Evolutionary conservation across 495 filamentous ascomycete species (phyloP), one percentile per base, ranked within the genome.

Genomic region (Cercophora newfieldiana): DNA sequence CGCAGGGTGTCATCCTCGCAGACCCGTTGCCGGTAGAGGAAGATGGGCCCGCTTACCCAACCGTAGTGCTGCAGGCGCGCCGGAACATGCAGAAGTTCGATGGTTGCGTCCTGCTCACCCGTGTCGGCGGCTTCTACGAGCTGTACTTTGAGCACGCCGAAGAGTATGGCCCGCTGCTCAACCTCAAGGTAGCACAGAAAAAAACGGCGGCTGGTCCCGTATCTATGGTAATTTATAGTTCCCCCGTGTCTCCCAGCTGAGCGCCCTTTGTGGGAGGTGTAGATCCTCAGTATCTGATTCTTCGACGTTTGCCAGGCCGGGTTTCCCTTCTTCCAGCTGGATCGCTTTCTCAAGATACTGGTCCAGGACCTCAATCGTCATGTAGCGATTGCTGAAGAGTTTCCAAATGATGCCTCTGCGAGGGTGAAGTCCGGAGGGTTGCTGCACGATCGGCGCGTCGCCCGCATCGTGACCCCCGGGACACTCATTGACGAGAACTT

Each of bases 401-500:
- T 96, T 68, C 85, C 88, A 0, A 89, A 90, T 66, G 82, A 86
- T 66, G 77, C 86, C 49, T 84, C 88, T 37, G 81, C 83, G 47
- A 91, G 86, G 77, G 79, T 85, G 49, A 91, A 88, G 64, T 84
- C 87, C 14, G 90, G 91, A 7, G 91, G 91, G 2, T 79, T 96
- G 58, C 77, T 91, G 75, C 96, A 93, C 72, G 91, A 94, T 71
- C 88, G 95, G 49, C 87, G 82, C 66, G 91, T 99, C 18, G 85
- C 91, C 49, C 88, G 95, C 48, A 89, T 97, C 61, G 85, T 99
- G 74, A 97, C 95, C 0, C 93, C 96, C 0, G 95, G 95, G 8
- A 99, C 95, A 0, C 78, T 98, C 50, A 97, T 98, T 69, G 95
- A 99, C 75, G 96, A 99, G 77, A 93, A 94, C 67, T 98, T 97